Conservation (phyloP, 495 filamentous ascomycete genomes). For the Choiromyces venosus region DNA sequence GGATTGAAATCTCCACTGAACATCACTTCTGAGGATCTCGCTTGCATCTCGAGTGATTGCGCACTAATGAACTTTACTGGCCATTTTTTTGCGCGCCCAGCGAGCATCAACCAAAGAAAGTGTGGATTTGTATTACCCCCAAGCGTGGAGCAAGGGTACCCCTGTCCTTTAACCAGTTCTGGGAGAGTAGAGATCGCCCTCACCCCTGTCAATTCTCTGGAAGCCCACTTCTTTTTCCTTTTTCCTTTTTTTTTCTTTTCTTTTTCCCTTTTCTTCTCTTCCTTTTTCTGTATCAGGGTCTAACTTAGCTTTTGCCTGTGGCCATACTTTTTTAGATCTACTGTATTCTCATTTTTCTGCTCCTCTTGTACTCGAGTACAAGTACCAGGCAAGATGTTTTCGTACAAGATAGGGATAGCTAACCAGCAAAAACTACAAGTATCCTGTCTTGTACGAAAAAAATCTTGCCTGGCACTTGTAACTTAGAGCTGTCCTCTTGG, state of each 20-base stretch:
- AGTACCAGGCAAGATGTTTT: no score
- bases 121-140: constrained; percentile 5
- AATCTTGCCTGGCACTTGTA: no score
- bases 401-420: no score
- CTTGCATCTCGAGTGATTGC: constrained; percentile 17
- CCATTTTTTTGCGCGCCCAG: not conserved
- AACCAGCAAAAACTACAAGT: no score
- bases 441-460: no score
- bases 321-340: not conserved
- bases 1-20: constrained; percentile 4
- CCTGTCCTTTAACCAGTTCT: constrained; percentile 27
- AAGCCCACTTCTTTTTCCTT: constrained; percentile 18
- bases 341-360: not conserved
- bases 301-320: not conserved
- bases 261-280: not conserved
- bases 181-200: constrained; percentile 31
- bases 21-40: constrained; percentile 12
- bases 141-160: constrained; percentile 17
- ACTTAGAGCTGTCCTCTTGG: not conserved
- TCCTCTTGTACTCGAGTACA: no score
- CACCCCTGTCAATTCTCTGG: constrained; percentile 29
- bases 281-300: not conserved
- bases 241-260: not conserved
- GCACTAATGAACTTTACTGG: constrained; percentile 1
- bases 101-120: constrained; percentile 5